Conservation (phyloP, 179 eudicot genomes). For the Spinacia oleracea region DNA sequence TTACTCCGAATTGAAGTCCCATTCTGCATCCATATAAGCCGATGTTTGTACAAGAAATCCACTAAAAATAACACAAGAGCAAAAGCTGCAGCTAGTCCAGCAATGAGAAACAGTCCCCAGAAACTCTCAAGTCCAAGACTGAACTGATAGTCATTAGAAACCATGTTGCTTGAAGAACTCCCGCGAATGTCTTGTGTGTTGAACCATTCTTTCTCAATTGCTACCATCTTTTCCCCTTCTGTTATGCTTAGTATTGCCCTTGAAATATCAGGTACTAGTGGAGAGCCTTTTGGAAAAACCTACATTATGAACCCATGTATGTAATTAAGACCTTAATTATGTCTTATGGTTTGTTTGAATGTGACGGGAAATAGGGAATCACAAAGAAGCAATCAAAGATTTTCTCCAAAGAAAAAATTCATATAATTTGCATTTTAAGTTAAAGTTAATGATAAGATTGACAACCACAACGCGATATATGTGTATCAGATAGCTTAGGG, state of each 20-base stretch:
- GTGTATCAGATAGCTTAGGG: not conserved
- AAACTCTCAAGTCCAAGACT: slow-evolving; percentile 37
- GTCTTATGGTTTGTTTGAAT: not conserved
- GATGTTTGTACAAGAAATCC: slow-evolving; percentile 29
- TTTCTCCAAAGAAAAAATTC: too few relatives aligned
- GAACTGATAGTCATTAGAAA: not conserved
- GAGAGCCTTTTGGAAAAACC: slow-evolving; percentile 55
- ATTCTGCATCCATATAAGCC: slow-evolving; percentile 12
- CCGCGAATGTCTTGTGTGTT: slow-evolving; percentile 18
- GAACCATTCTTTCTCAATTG: slow-evolving; percentile 39
- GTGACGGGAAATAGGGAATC: too few relatives aligned
- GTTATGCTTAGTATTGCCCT: slow-evolving; percentile 39
- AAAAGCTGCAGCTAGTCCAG: slow-evolving; percentile 28
- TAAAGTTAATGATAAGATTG: too few relatives aligned
- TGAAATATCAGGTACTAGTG: slow-evolving; percentile 45
- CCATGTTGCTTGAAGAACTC: not conserved
- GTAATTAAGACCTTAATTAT: not conserved
- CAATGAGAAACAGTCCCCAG: slow-evolving; percentile 37
- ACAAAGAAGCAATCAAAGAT: not conserved
- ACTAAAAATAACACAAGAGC: slow-evolving; percentile 25
- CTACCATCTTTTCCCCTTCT: slow-evolving; percentile 36
- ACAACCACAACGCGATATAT: not conserved
- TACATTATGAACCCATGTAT: slow-evolving; percentile 9
- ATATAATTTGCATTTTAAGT: not conserved
- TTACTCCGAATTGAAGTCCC: slow-evolving; percentile 8